These are phyloP conservation scores for Rhizophagus sp. DNA, from an alignment of 192 early-diverging fungal species.

Conservation along the genomic window DNA sequence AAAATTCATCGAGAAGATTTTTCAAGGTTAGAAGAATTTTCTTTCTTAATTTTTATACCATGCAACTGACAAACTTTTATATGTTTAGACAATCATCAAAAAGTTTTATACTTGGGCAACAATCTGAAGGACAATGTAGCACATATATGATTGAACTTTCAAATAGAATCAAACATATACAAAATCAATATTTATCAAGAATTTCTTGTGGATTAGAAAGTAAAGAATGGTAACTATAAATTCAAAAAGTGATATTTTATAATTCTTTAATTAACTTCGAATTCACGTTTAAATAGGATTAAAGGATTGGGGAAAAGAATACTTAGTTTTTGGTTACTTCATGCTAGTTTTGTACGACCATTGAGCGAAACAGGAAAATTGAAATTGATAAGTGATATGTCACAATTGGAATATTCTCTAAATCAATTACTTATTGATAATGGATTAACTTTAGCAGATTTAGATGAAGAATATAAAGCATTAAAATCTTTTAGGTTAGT, in stretches of 20 bases:
- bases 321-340: slow-evolving; percentile 63
- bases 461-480: slow-evolving; percentile 57
- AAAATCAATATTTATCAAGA: slow-evolving; percentile 52
- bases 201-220: slow-evolving; percentile 64
- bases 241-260: not conserved
- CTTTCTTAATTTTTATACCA: not conserved
- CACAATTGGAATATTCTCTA: slow-evolving; percentile 69
- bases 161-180: slow-evolving; percentile 57
- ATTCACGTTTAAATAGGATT: slow-evolving; percentile 27
- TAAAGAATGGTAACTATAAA: slow-evolving; percentile 52
- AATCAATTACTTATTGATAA: slow-evolving; percentile 61
- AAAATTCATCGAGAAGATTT: slow-evolving; percentile 72
- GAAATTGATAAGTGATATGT: slow-evolving; percentile 69
- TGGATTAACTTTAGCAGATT: slow-evolving; percentile 61
- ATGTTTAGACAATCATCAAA: slow-evolving; percentile 38
- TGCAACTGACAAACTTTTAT: not conserved
- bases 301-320: slow-evolving; percentile 39
- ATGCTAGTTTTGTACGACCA: slow-evolving; percentile 63
- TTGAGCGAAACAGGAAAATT: slow-evolving; percentile 64
- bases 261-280: not conserved
- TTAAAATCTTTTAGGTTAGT: slow-evolving; percentile 59
- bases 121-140: slow-evolving; percentile 38
- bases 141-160: slow-evolving; percentile 63
- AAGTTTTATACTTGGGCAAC: slow-evolving; percentile 2
- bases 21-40: slow-evolving; percentile 33